Evolutionary conservation across 805 yeast genomes (phyloP), one percentile per base, ranked within the genome.

Genomic region (Barnettozyma sucrosica): DNA sequence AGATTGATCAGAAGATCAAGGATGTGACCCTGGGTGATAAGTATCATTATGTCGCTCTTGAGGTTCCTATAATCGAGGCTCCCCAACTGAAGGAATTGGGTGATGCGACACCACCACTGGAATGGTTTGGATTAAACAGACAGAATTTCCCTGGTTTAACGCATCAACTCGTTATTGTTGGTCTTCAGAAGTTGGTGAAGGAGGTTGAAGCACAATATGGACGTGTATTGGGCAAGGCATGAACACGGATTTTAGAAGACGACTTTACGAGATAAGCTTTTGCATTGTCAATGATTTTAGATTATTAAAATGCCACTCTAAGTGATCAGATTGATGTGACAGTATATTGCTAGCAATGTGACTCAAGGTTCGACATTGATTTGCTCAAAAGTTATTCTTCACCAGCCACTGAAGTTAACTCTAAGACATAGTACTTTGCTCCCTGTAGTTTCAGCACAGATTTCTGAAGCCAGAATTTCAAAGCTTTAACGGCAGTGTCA

Each of bases 91-190:
- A 81, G 58, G 98, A 93, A 59, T 72, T 93, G 57, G 98, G 99
- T 23, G 90, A 85, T 66, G 98, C 97, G 1, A 93, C 99, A 0
- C 99, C 99, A 1, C 99, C 99, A 2, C 68, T 93, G 49, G 99
- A 93, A 63, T 93, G 99, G 99, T 86, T 93, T 69, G 99, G 99
- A 2, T 72, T 93, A 26, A 93, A 93, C 63, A 75, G 98, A 54
- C 78, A 84, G 57, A 79, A 82, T 54, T 81, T 93, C 55, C 99
- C 99, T 0, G 81, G 85, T 36, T 74, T 86, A 49, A 84, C 96
- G 0, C 97, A 93, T 61, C 92, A 89, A 63, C 70, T 79, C 51
- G 80, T 82, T 0, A 85, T 90, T 43, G 76, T 85, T 13, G 78
- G 83, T 2, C 68, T 93, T 44, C 96, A 89, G 57, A 77, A 80